Evolutionary conservation across 2,329 filamentous ascomycete genomes (phyloP), one percentile per base, ranked within the genome.

Genomic region (Microsporum audouinii): DNA sequence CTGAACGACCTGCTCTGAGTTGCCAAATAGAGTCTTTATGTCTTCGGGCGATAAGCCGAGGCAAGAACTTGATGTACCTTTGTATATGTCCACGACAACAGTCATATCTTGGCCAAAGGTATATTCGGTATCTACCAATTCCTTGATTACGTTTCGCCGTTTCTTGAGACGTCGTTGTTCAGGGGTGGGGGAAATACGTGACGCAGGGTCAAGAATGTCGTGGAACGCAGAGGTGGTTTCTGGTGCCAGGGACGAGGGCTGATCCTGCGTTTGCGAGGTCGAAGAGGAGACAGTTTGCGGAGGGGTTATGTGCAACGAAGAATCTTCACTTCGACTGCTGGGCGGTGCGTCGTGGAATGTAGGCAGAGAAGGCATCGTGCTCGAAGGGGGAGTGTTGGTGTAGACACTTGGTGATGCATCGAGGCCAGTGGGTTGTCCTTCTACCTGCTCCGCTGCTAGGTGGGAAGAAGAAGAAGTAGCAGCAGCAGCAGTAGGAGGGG

Each of bases 21-120:
- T 99, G 64, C 90, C 87, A 73, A 99, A 99, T 14, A 99, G 84
- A 10, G 88, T 81, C 71, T 91, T 95, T 68, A 95, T 86, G 64
- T 95, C 95, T 65, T 92, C 88, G 47, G 83, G 78, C 49, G 88
- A 89, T 33, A 96, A 82, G 65, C 90, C 84, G 6, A 89, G 84
- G 61, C 88, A 91, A 8, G 88, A 88, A 66, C 88, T 85, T 0
- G 90, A 89, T 0, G 94, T 97, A 49, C 89, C 91, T 74, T 95
- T 95, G 79, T 97, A 99, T 60, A 99, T 97, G 70, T 97, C 91
- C 69, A 95, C 90, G 1, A 96, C 88, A 59, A 99, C 92, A 71
- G 91, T 96, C 89, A 99, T 92, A 72, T 99, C 94, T 65, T 90
- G 85, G 61, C 95, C 86, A 73, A 95, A 97, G 4, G 87, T 86